These are phyloP conservation scores for Corymbia citriodora DNA, from an alignment of 441 rosid genomes.

Conservation along the genomic window DNA sequence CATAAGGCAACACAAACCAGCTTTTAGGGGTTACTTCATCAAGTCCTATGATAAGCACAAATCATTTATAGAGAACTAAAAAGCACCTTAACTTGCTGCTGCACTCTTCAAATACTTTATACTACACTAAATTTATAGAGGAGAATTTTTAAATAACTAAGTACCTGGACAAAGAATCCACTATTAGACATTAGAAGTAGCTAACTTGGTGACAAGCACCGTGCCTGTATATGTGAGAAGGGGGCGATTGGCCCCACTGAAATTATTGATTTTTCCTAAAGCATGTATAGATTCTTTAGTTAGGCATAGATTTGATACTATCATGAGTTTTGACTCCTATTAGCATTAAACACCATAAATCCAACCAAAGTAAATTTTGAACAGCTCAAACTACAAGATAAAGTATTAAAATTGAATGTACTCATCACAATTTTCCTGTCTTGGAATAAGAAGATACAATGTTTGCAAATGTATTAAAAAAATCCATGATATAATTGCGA, in stretches of 20 bases:
- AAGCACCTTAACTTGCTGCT: background rate
- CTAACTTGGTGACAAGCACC: background rate
- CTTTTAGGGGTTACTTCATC: background rate
- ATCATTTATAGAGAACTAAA: background rate
- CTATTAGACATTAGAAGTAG: background rate
- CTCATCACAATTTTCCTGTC: background rate
- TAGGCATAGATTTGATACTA: background rate
- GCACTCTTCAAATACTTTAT: background rate
- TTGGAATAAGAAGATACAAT: background rate
- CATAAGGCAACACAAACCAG: background rate
- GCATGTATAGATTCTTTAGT: background rate
- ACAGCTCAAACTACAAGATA: background rate
- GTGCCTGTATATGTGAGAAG: background rate
- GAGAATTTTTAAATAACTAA: background rate
- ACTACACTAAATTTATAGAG: background rate
- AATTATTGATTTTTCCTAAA: background rate
- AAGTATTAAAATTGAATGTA: background rate
- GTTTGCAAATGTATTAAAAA: background rate
- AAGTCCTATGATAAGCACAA: background rate
- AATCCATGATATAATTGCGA: background rate
- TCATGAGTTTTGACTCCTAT: background rate
- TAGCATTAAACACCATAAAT: background rate
- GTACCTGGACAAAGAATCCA: background rate
- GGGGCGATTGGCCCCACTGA: background rate
- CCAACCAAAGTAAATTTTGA: background rate